Percentiles rank a stretch among this genome's conserved stretches.
Conservation (phyloP, 2,329 filamentous ascomycete genomes). For the Trichoderma aggressivum region DNA sequence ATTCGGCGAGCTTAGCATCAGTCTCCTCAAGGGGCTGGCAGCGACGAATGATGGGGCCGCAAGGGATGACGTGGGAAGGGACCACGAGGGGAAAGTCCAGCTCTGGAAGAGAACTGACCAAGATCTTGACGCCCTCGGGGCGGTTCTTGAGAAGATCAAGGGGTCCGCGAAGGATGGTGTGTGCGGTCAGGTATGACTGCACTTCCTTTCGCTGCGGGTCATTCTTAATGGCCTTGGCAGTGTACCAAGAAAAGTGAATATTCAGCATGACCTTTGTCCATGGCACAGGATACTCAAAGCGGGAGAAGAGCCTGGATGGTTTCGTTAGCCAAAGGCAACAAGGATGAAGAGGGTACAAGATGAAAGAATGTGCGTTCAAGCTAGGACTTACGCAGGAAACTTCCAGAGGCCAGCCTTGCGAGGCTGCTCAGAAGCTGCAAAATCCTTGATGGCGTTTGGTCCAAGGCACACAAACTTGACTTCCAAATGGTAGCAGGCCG, state of each 20-base stretch:
- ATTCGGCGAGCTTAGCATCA: conserved; percentile 40
- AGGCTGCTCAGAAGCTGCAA: conserved; percentile 39
- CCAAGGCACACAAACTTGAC: conserved; percentile 39
- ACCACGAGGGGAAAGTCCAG: conserved; percentile 41
- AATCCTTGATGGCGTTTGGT: conserved; percentile 44
- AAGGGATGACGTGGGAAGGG: conserved; percentile 40
- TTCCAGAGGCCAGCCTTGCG: conserved; percentile 34
- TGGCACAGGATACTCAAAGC: conserved; percentile 45
- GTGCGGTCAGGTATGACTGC: conserved; percentile 17
- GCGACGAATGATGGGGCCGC: conserved; percentile 45
- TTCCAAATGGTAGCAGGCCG: conserved; percentile 38
- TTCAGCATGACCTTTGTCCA: conserved; percentile 42
- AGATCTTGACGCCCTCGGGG: conserved; percentile 22
- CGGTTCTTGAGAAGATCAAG: conserved; percentile 24
- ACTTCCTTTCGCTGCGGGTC: conserved; percentile 18
- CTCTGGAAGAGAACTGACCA: conserved; percentile 30
- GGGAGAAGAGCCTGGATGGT: conserved; percentile 37
- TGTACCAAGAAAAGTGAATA: conserved; percentile 30
- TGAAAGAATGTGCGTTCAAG: background rate
- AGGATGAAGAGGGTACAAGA: background rate
- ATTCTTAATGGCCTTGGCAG: conserved; percentile 1
- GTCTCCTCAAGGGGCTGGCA: conserved; percentile 31
- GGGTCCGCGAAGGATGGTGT: conserved; percentile 24
- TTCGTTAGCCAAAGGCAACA: background rate
- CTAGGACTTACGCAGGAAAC: conserved; percentile 35